Evolutionary conservation across 768 basidiomycete genomes (phyloP).

Genomic region (Suillus variegatus): DNA sequence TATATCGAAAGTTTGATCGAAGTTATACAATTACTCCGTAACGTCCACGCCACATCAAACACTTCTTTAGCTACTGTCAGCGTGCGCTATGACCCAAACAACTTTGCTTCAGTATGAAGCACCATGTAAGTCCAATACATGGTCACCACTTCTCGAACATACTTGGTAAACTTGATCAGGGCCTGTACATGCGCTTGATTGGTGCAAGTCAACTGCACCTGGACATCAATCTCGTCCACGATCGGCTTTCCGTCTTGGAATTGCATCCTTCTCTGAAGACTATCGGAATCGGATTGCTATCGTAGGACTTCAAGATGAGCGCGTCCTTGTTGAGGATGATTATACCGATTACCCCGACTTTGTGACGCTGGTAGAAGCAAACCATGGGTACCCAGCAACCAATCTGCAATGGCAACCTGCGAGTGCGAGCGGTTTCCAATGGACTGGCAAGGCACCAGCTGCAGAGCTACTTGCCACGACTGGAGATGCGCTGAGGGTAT

Average conservation of each 20-base stretch:
- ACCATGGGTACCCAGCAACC: conserved; percentile 92
- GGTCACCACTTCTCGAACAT: conserved; percentile 7
- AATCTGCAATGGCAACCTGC: conserved; percentile 92
- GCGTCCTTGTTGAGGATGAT: conserved; percentile 85
- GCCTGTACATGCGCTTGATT: conserved; percentile 85
- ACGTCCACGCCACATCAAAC: conserved; percentile 23
- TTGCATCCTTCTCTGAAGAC: conserved; percentile 86
- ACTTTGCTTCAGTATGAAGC: conserved; percentile 82
- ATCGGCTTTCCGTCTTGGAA: conserved; percentile 80
- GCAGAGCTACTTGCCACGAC: conserved; percentile 92
- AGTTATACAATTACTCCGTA: neutral
- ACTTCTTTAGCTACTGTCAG: conserved; percentile 6
- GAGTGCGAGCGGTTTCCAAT: conserved; percentile 58
- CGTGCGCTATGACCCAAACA: conserved; percentile 59
- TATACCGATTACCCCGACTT: conserved; percentile 86
- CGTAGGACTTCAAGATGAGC: conserved; percentile 80
- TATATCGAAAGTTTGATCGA: conserved; percentile 6
- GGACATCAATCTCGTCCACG: conserved; percentile 72
- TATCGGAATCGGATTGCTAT: conserved; percentile 81
- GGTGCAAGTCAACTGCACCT: conserved; percentile 81
- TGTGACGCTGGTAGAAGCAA: conserved; percentile 77
- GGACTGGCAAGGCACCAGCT: conserved; percentile 65
- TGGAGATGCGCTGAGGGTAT: conserved; percentile 89
- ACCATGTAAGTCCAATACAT: conserved; percentile 59
- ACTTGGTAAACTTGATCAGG: conserved; percentile 45